Percentiles rank a stretch among this genome's conserved stretches.
These are phyloP conservation scores for Trichoderma sp. DNA, from an alignment of 2,329 filamentous ascomycete genomes.

Conservation along the genomic window DNA sequence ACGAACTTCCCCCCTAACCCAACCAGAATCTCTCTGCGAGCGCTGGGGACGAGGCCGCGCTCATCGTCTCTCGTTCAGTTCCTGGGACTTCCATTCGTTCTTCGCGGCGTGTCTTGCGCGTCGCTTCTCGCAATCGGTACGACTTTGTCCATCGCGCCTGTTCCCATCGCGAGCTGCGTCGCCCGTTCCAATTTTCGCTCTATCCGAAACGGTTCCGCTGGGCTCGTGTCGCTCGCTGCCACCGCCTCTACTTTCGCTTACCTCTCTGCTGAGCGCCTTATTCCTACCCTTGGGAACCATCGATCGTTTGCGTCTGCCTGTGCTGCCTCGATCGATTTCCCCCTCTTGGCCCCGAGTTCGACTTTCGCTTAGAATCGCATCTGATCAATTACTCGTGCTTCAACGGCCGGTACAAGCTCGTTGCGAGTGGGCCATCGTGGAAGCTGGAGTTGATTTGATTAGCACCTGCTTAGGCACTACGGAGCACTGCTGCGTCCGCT, in stretches of 20 bases:
- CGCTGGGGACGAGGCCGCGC: slow-evolving; percentile 10
- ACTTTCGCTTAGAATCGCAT: neutral
- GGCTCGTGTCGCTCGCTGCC: slow-evolving; percentile 20
- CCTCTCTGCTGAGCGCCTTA: neutral
- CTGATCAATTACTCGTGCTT: neutral
- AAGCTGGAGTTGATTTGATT: neutral
- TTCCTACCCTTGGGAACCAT: neutral
- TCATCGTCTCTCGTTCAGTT: slow-evolving; percentile 20
- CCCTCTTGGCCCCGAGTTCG: neutral
- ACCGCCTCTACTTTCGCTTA: slow-evolving; percentile 9
- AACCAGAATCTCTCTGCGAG: slow-evolving; percentile 15
- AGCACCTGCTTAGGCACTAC: neutral
- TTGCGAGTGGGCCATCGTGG: slow-evolving; percentile 1
- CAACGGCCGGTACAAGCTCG: neutral
- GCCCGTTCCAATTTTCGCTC: slow-evolving; percentile 12
- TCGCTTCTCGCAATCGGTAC: neutral
- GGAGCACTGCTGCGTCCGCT: neutral
- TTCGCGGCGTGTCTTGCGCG: neutral
- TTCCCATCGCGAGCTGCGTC: neutral
- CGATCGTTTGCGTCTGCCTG: neutral
- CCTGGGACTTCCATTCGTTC: slow-evolving; percentile 6
- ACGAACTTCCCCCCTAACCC: slow-evolving; percentile 16
- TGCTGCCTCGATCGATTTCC: neutral
- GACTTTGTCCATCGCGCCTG: neutral
- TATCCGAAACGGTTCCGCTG: slow-evolving; percentile 17